A percentile compares a stretch with the other conserved stretches of the same genome.
phyloP scores from a whole-genome alignment of 2,329 filamentous ascomycete genomes.

The Penicillium hordei region DNA sequence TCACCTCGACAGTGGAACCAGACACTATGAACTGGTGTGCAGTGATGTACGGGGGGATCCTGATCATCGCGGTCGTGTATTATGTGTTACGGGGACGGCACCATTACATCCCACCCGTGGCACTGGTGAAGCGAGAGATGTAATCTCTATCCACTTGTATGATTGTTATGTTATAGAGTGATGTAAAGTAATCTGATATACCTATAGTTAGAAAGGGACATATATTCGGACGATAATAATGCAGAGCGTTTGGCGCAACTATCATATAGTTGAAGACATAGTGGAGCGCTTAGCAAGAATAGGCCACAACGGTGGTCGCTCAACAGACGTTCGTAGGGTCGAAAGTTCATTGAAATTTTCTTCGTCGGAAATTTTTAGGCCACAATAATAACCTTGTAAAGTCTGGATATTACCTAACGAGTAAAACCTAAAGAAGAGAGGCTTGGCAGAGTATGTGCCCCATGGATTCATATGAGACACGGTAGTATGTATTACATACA shows the following conservation, averaged over 20 bases:
- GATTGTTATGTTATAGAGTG: too few relatives aligned
- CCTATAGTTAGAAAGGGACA: too few relatives aligned
- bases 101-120: conserved; percentile 34
- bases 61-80: conserved; percentile 38
- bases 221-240: neutral
- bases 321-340: neutral
- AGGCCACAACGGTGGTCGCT: neutral
- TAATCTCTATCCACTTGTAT: neutral
- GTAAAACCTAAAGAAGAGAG: neutral
- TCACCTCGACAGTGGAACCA: conserved; percentile 24
- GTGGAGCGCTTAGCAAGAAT: neutral
- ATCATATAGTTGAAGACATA: neutral
- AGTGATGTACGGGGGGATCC: conserved; percentile 39
- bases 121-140: conserved; percentile 22
- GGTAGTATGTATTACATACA: neutral
- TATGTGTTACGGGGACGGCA: conserved; percentile 38
- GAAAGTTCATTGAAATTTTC: neutral
- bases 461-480: neutral
- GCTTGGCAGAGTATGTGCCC: neutral
- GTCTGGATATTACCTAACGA: too few relatives aligned
- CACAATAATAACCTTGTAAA: too few relatives aligned
- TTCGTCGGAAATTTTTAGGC: neutral
- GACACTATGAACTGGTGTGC: conserved; percentile 43
- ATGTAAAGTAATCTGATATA: neutral
- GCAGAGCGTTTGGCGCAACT: neutral